Evolutionary conservation across 225 moss, liverwort and hornwort genomes (phyloP).

Genomic region (Sphagnum tenellum): DNA sequence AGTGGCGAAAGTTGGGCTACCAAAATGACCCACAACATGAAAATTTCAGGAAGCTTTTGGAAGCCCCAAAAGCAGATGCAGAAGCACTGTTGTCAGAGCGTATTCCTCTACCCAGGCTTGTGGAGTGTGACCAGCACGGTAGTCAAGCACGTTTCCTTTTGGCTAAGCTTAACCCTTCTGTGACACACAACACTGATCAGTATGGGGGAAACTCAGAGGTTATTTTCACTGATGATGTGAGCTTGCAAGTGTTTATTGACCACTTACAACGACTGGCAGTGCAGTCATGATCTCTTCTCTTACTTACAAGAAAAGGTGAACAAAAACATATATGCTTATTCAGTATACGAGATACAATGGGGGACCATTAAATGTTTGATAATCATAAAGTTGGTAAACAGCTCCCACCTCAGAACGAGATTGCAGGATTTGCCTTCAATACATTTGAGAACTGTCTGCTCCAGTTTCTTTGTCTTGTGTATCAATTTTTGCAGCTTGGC

Average conservation of each 20-base stretch:
- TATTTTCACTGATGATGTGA: constrained; percentile 96
- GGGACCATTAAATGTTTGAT: too few species aligned
- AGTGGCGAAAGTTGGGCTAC: constrained; percentile 89
- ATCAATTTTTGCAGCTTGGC: too few species aligned
- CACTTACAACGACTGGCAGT: constrained; percentile 94
- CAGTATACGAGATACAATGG: too few species aligned
- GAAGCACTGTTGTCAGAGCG: constrained; percentile 64
- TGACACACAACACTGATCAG: constrained; percentile 73
- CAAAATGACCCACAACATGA: constrained; percentile 77
- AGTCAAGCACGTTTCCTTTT: constrained; percentile 95
- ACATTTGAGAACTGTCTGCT: too few species aligned
- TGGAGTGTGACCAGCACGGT: constrained; percentile 89
- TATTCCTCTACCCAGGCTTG: constrained; percentile 73
- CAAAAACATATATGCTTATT: too few species aligned
- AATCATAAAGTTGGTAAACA: too few species aligned
- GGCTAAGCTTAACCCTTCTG: constrained; percentile 88
- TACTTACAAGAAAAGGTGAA: too few species aligned
- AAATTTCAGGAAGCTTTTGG: constrained; percentile 73
- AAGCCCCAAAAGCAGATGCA: constrained; percentile 74
- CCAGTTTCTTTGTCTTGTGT: too few species aligned
- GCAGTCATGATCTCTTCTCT: constrained; percentile 37
- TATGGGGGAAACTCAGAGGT: constrained; percentile 53
- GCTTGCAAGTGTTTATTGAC: constrained; percentile 91
- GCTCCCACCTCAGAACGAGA: too few species aligned
- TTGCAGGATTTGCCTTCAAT: too few species aligned